These are phyloP conservation scores for Verbena officinalis DNA, from an alignment of 257 asterid species.

Conservation along the genomic window DNA sequence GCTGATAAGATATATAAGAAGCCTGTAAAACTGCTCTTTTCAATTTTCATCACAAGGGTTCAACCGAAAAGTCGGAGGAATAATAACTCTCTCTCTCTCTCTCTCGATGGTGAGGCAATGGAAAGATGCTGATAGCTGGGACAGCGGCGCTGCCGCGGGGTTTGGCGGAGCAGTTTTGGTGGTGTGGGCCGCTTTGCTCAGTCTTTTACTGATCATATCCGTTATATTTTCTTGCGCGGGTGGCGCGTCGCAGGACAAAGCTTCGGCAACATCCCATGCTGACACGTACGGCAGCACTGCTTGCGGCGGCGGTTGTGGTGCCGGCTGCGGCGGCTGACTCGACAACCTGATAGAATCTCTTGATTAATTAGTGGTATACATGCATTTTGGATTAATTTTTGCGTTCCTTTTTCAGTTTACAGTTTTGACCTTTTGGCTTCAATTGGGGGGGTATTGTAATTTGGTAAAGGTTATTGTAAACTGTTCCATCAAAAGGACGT, in stretches of 20 bases:
- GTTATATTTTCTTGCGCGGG: constrained; percentile 39
- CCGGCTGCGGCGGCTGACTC: constrained; percentile 43
- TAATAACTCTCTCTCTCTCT: neutral
- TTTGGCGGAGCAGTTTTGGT: constrained; percentile 23
- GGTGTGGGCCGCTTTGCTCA: constrained; percentile 36
- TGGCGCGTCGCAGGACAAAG: constrained; percentile 38
- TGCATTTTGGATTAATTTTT: neutral
- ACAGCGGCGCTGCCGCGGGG: constrained; percentile 23
- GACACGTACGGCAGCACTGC: constrained; percentile 37
- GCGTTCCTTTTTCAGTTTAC: neutral
- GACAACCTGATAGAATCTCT: neutral
- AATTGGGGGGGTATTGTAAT: neutral
- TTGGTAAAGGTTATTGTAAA: neutral
- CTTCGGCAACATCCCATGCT: constrained; percentile 30
- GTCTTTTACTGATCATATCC: constrained; percentile 36
- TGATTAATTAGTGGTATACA: neutral
- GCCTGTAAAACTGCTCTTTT: neutral
- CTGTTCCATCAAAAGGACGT: neutral
- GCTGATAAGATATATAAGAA: neutral
- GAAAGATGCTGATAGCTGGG: constrained; percentile 35
- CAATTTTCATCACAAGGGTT: constrained; percentile 7
- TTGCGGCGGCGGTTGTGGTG: constrained; percentile 45
- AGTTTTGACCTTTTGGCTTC: neutral
- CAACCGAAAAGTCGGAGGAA: neutral
- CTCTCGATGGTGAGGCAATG: constrained; percentile 43